phyloP scores from a whole-genome alignment of 345 rosid species.

The Acer negundo region DNA sequence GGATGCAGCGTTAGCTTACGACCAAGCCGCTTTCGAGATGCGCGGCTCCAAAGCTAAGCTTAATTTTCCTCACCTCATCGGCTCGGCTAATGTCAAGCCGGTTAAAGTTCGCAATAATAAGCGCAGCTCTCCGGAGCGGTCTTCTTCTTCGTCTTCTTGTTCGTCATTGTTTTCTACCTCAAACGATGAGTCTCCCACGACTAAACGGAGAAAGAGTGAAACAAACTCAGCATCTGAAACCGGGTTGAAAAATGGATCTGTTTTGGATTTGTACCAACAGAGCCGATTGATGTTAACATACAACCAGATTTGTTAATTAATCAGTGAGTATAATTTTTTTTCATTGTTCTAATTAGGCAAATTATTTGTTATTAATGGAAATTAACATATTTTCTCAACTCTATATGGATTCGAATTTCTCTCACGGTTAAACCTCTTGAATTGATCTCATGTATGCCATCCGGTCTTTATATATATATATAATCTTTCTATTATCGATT shows the following conservation, averaged over 20 bases:
- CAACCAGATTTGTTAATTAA: background rate
- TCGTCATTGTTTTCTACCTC: background rate
- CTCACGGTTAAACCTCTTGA: no score
- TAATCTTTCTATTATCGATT: no score
- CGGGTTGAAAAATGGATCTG: background rate
- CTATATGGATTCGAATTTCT: no score
- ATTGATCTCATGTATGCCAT: no score
- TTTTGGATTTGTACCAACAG: background rate
- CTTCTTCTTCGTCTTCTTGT: background rate
- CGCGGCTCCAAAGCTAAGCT: conserved; percentile 25
- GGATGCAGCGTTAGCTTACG: conserved; percentile 25
- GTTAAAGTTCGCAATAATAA: conserved; percentile 13
- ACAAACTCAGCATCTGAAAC: background rate
- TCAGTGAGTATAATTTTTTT: no score
- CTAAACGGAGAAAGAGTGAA: background rate
- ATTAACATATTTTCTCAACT: no score
- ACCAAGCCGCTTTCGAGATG: conserved; percentile 21
- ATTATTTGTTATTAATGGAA: no score
- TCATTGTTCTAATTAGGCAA: no score
- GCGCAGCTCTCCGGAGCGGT: conserved; percentile 14
- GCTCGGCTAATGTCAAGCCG: conserved; percentile 7
- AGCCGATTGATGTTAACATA: background rate
- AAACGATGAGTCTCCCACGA: background rate
- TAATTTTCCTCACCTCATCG: conserved; percentile 21
- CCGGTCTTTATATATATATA: no score